A percentile compares a stretch with the other conserved stretches of the same genome.
Evolutionary conservation across 2,329 filamentous ascomycete species (phyloP).

Genomic region (Chaetomiaceae sp.): DNA sequence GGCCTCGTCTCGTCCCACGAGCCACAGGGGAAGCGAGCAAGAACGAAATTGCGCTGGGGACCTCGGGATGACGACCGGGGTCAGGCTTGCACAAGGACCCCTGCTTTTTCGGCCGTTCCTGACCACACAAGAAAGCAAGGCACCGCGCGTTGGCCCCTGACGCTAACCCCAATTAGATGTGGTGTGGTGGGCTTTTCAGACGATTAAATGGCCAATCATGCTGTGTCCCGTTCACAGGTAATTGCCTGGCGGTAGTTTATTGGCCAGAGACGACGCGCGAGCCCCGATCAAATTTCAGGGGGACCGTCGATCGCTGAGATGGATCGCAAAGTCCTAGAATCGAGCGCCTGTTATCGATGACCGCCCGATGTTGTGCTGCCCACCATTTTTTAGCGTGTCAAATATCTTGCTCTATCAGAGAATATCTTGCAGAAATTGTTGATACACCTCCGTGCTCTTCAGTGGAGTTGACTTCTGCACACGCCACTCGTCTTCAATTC

Average conservation of each 20-base stretch:
- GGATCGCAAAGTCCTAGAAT: not conserved
- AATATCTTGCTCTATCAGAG: not conserved
- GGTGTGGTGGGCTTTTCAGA: constrained; percentile 7
- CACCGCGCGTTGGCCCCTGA: constrained; percentile 10
- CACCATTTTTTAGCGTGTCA: not conserved
- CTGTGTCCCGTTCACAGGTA: constrained; percentile 4
- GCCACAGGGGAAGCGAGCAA: constrained; percentile 21
- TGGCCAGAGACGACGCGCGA: constrained; percentile 18
- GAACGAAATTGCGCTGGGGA: constrained; percentile 28
- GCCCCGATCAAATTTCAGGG: constrained; percentile 26
- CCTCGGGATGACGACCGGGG: constrained; percentile 20
- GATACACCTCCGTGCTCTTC: not conserved
- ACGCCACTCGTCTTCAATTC: not conserved
- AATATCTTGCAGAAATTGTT: no score
- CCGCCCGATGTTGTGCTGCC: not conserved
- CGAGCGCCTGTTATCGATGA: not conserved
- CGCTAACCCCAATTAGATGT: constrained; percentile 13
- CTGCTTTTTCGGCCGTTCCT: constrained; percentile 21
- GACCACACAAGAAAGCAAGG: constrained; percentile 14
- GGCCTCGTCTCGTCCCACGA: constrained; percentile 19
- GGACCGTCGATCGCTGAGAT: constrained; percentile 18
- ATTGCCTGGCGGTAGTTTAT: constrained; percentile 5
- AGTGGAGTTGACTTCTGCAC: not conserved
- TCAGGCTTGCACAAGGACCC: constrained; percentile 15
- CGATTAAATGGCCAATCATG: constrained; percentile 19